phyloP scores from a whole-genome alignment of 345 rosid species.

The Gossypium mustelinum region DNA sequence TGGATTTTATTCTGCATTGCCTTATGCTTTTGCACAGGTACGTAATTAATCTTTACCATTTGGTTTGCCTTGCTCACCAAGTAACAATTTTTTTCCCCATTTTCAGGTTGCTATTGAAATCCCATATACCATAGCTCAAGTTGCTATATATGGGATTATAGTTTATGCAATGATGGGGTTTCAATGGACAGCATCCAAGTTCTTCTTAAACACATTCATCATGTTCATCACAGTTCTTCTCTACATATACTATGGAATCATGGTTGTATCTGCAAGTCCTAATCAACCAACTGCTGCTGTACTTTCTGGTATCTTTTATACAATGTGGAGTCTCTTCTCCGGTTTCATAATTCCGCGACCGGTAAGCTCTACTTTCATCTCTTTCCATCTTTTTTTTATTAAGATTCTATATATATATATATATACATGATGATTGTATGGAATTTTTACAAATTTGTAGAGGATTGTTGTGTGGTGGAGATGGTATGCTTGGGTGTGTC shows the following conservation, averaged over 20 bases:
- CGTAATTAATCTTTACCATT: not conserved
- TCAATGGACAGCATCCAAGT: conserved; percentile 41
- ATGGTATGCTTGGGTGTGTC: conserved; percentile 41
- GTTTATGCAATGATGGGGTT: conserved; percentile 47
- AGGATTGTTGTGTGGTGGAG: conserved; percentile 43
- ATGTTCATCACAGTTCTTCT: conserved; percentile 39
- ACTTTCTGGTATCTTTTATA: conserved; percentile 28
- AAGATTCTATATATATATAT: too few species aligned
- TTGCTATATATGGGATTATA: conserved; percentile 23
- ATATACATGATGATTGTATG: not conserved
- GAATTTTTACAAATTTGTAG: conserved; percentile 21
- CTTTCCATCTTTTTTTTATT: not conserved
- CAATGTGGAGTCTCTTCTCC: conserved; percentile 42
- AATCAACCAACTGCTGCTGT: conserved; percentile 33
- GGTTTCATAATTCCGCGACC: conserved; percentile 47
- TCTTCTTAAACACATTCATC: conserved; percentile 34
- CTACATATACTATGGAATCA: conserved; percentile 45
- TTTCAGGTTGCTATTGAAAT: conserved; percentile 44
- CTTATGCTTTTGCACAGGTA: conserved; percentile 20
- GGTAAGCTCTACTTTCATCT: conserved; percentile 19
- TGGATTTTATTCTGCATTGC: conserved; percentile 71
- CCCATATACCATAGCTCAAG: conserved; percentile 43
- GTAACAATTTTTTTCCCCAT: not conserved
- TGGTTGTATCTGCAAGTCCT: conserved; percentile 39
- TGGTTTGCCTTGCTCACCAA: too few species aligned